Percentiles rank a stretch among this genome's conserved stretches.
These are phyloP conservation scores for Lineolata rhizophorae DNA, from an alignment of 495 filamentous ascomycete species.

Conservation along the genomic window DNA sequence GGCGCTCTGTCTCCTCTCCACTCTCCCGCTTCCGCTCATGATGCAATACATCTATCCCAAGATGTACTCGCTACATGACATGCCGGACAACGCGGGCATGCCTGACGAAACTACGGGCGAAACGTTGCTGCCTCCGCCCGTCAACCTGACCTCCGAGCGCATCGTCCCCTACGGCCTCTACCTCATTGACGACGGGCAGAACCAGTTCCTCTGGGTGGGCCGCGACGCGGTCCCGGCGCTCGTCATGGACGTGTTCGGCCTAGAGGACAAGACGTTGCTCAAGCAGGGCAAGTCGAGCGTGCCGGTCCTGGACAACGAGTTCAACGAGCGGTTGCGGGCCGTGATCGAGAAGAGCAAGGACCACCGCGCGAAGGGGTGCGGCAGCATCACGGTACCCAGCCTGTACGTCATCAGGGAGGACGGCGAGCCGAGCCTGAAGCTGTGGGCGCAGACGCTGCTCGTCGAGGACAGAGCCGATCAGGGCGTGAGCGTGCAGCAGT, in stretches of 20 bases:
- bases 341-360: slow-evolving; percentile 84
- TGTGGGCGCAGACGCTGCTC: slow-evolving; percentile 92
- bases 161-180: slow-evolving; percentile 91
- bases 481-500: slow-evolving; percentile 75
- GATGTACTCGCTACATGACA: slow-evolving; percentile 88
- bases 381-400: slow-evolving; percentile 77
- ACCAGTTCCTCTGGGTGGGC: slow-evolving; percentile 94
- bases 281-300: slow-evolving; percentile 77
- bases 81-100: slow-evolving; percentile 83
- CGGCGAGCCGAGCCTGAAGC: slow-evolving; percentile 78
- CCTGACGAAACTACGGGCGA: slow-evolving; percentile 70
- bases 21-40: slow-evolving; percentile 70
- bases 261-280: slow-evolving; percentile 54
- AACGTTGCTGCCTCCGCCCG: slow-evolving; percentile 61
- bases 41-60: slow-evolving; percentile 95
- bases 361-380: slow-evolving; percentile 61
- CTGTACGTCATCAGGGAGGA: slow-evolving; percentile 89
- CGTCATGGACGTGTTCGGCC: slow-evolving; percentile 71
- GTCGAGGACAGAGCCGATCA: slow-evolving; percentile 92
- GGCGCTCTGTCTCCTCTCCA: slow-evolving; percentile 79
- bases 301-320: slow-evolving; percentile 80
- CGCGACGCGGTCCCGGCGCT: slow-evolving; percentile 82
- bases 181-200: slow-evolving; percentile 91
- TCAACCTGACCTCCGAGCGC: slow-evolving; percentile 72
- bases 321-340: slow-evolving; percentile 79